These are phyloP conservation scores for Calonectria multiphialidica DNA, from an alignment of 2,329 filamentous ascomycete genomes.

Conservation along the genomic window DNA sequence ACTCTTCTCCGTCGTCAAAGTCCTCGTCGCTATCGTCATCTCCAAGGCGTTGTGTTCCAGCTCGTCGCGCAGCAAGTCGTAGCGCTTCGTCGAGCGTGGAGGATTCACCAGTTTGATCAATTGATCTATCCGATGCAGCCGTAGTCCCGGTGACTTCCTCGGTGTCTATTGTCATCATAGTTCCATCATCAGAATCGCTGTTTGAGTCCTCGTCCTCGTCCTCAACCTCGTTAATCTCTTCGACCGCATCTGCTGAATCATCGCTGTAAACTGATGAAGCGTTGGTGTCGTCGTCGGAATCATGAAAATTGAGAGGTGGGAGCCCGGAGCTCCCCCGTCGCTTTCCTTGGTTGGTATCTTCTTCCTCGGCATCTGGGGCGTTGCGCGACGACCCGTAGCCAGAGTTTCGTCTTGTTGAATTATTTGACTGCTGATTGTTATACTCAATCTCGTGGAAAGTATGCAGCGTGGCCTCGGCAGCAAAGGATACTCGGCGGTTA, in stretches of 20 bases:
- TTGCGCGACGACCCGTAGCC: conserved; percentile 40
- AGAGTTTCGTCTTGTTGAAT: conserved; percentile 81
- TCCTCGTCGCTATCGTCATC: conserved; percentile 62
- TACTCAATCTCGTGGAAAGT: conserved; percentile 97
- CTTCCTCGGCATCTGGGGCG: conserved; percentile 68
- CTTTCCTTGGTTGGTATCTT: conserved; percentile 60
- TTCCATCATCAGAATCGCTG: conserved; percentile 78
- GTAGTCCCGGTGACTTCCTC: conserved; percentile 82
- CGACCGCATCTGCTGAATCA: conserved; percentile 68
- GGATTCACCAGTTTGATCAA: conserved; percentile 75
- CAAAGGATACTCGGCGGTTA: conserved; percentile 95
- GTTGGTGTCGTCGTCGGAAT: conserved; percentile 74
- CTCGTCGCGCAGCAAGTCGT: conserved; percentile 78
- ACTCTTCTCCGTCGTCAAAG: conserved; percentile 74
- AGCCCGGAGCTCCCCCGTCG: conserved; percentile 75
- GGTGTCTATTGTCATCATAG: conserved; percentile 85
- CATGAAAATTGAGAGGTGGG: conserved; percentile 73
- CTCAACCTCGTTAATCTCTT: conserved; percentile 67
- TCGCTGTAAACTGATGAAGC: conserved; percentile 86
- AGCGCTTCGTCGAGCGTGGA: conserved; percentile 83
- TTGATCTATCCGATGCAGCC: conserved; percentile 68
- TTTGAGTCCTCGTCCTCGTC: conserved; percentile 57
- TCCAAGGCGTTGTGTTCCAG: conserved; percentile 79
- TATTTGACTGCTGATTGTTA: conserved; percentile 83
- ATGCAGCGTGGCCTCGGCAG: conserved; percentile 95